A percentile compares a stretch with the other conserved stretches of the same genome.
These are phyloP conservation scores for Rhododendron ovatum DNA, from an alignment of 148 eudicot species.

Conservation along the genomic window DNA sequence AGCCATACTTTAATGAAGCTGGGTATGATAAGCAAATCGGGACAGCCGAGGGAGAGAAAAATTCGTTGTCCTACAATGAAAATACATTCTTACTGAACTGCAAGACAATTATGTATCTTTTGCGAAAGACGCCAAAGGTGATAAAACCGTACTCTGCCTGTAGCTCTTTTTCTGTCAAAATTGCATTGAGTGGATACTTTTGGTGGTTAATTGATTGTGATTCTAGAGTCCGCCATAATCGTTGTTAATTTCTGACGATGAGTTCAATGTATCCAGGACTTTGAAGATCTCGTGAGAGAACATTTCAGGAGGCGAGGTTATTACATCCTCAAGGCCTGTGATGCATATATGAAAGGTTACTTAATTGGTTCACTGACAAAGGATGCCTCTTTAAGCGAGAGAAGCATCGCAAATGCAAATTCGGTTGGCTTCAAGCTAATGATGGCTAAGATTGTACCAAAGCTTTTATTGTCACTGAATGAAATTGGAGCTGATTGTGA, in stretches of 20 bases:
- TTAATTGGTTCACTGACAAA: conserved; percentile 75
- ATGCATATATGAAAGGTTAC: conserved; percentile 91
- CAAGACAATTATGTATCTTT: conserved; percentile 92
- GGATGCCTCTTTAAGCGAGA: conserved; percentile 66
- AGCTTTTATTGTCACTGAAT: conserved; percentile 50
- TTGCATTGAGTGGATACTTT: neutral
- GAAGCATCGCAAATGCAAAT: conserved; percentile 58
- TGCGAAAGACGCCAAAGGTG: conserved; percentile 96
- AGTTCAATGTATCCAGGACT: conserved; percentile 48
- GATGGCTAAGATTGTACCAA: conserved; percentile 83
- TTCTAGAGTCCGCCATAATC: neutral
- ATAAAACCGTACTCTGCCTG: conserved; percentile 3
- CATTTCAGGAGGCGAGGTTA: conserved; percentile 80
- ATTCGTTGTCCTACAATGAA: conserved; percentile 92
- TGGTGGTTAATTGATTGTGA: neutral
- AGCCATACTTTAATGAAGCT: conserved; percentile 98
- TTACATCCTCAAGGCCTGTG: conserved; percentile 90
- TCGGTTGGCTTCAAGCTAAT: conserved; percentile 95
- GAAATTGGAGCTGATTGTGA: conserved; percentile 75
- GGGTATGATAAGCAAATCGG: conserved; percentile 97
- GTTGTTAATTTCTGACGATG: conserved; percentile 4
- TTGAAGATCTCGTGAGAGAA: conserved; percentile 62
- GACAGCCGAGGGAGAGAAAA: conserved; percentile 98
- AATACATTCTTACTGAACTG: conserved; percentile 88
- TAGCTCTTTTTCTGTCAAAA: neutral